A percentile compares a stretch with the other conserved stretches of the same genome.
Conservation (phyloP, 1,284 basidiomycete genomes). For the Porodaedalea pini region DNA sequence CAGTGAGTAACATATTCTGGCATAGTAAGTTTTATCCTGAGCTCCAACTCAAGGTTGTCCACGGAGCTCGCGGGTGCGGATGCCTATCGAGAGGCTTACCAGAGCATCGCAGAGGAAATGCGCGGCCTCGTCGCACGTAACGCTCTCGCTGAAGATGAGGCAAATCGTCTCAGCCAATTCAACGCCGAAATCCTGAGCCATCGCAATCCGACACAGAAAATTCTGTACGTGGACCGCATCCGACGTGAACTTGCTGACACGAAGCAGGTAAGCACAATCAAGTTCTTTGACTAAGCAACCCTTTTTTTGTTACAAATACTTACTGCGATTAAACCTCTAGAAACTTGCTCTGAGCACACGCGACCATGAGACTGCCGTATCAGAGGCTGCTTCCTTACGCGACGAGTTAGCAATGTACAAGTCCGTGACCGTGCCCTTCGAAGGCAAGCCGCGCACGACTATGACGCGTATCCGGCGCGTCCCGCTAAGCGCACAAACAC, state of each 20-base stretch:
- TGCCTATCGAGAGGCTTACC: slow-evolving; percentile 65
- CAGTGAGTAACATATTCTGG: slow-evolving; percentile 42
- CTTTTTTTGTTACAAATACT: background rate
- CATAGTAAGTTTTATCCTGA: background rate
- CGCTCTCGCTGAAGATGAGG: slow-evolving; percentile 69
- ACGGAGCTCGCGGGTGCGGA: slow-evolving; percentile 54
- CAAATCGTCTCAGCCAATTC: slow-evolving; percentile 60
- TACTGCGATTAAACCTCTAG: slow-evolving; percentile 34
- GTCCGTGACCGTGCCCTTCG: slow-evolving; percentile 54
- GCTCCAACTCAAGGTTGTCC: slow-evolving; percentile 42
- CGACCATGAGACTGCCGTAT: slow-evolving; percentile 49
- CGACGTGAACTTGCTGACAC: slow-evolving; percentile 64
- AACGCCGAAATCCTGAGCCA: slow-evolving; percentile 77
- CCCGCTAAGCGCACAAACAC: slow-evolving; percentile 40
- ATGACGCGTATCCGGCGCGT: slow-evolving; percentile 59
- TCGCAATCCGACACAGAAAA: slow-evolving; percentile 68
- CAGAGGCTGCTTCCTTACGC: slow-evolving; percentile 50
- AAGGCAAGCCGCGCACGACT: slow-evolving; percentile 56
- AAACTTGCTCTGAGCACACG: slow-evolving; percentile 50
- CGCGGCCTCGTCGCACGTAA: slow-evolving; percentile 62
- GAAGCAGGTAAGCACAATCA: slow-evolving; percentile 55
- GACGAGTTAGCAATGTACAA: slow-evolving; percentile 69
- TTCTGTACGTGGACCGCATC: slow-evolving; percentile 71
- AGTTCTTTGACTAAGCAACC: too few species aligned
- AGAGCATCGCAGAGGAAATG: slow-evolving; percentile 57